Evolutionary conservation across 106 monocot species (phyloP).

Genomic region (Posidonia australis): DNA sequence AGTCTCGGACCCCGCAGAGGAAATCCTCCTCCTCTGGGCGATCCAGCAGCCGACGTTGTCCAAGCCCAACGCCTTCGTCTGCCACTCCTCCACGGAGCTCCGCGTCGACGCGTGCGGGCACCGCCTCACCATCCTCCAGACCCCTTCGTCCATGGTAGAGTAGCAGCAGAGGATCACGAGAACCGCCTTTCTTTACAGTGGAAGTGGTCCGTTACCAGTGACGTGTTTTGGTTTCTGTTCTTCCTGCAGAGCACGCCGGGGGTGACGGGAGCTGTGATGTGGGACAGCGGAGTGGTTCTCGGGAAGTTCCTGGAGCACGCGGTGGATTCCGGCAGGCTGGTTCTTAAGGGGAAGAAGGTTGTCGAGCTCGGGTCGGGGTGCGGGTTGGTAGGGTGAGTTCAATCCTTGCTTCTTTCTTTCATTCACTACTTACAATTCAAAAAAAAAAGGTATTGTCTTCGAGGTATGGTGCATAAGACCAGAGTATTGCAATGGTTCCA

Average conservation of each 20-base stretch:
- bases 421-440: too few species aligned
- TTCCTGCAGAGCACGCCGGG: constrained; percentile 49
- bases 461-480: too few species aligned
- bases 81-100: constrained; percentile 46
- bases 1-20: constrained; percentile 48
- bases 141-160: constrained; percentile 74
- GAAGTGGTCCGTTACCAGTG: not conserved
- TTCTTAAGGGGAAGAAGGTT: constrained; percentile 42
- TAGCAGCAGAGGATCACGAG: not conserved
- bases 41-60: constrained; percentile 49
- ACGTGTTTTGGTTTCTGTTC: not conserved
- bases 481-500: too few species aligned
- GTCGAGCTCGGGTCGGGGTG: constrained; percentile 88
- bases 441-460: too few species aligned
- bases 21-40: constrained; percentile 72
- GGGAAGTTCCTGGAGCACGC: constrained; percentile 93
- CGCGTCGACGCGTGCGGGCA: constrained; percentile 68
- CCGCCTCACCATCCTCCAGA: constrained; percentile 62
- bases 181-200: too few species aligned
- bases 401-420: not conserved
- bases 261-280: constrained; percentile 93
- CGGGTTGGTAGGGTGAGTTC: constrained; percentile 64
- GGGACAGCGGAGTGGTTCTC: constrained; percentile 91
- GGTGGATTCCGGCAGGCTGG: constrained; percentile 43
- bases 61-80: constrained; percentile 69